phyloP scores from a whole-genome alignment of 768 basidiomycete genomes.

The Crepidotus variabilis region DNA sequence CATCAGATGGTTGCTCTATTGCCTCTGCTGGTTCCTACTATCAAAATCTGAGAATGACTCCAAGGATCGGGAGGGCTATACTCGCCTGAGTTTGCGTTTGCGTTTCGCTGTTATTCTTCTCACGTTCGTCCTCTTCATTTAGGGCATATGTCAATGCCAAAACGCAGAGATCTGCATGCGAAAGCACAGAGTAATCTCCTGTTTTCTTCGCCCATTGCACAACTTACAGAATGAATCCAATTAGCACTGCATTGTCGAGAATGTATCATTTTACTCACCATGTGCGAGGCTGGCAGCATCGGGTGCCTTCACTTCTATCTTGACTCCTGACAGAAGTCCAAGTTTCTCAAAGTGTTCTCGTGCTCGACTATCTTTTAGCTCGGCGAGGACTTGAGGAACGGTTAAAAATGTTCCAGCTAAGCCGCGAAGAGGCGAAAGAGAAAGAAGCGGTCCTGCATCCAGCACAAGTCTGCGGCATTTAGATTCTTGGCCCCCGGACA shows the following conservation, averaged over 20 bases:
- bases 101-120: conserved; percentile 25
- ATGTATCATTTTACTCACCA: conserved; percentile 32
- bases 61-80: conserved; percentile 11
- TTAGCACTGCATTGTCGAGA: not conserved
- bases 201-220: conserved; percentile 92
- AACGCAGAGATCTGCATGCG: conserved; percentile 86
- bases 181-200: conserved; percentile 91
- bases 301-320: conserved; percentile 66
- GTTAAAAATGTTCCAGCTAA: conserved; percentile 84
- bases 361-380: conserved; percentile 85
- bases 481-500: conserved; percentile 25
- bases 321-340: conserved; percentile 71
- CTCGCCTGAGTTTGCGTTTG: conserved; percentile 13
- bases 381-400: conserved; percentile 85
- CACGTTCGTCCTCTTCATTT: conserved; percentile 48
- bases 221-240: conserved; percentile 46
- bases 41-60: not conserved
- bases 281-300: conserved; percentile 65
- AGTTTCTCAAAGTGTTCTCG: conserved; percentile 83
- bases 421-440: conserved; percentile 85
- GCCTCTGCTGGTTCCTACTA: not conserved
- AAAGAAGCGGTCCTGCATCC: conserved; percentile 91
- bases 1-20: not conserved
- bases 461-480: conserved; percentile 81
- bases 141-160: conserved; percentile 84